A percentile compares a stretch with the other conserved stretches of the same genome.
Conservation (phyloP, 164 flowering plant genomes). For the Vitis riparia region DNA sequence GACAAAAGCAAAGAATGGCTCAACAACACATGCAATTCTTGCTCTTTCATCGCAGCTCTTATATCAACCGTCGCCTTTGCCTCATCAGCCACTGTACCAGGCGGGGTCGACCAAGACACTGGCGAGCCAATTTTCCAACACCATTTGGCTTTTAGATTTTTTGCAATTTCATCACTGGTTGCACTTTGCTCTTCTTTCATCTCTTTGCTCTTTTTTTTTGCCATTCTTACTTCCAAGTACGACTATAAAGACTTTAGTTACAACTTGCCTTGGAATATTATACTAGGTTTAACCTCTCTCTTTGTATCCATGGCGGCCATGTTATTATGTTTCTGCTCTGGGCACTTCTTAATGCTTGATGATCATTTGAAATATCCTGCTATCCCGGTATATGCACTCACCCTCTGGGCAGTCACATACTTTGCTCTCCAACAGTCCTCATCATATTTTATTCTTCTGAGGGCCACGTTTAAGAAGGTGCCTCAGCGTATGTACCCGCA, state of each 20-base stretch:
- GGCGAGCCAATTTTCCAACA: constrained; percentile 10
- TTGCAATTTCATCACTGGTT: constrained; percentile 18
- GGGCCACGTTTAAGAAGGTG: too few species aligned
- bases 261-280: constrained; percentile 17
- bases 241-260: constrained; percentile 16
- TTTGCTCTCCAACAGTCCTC: too few species aligned
- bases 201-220: constrained; percentile 17
- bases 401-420: too few species aligned
- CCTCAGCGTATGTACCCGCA: too few species aligned
- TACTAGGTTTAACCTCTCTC: constrained; percentile 24
- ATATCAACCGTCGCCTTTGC: constrained; percentile 30
- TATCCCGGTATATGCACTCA: too few species aligned
- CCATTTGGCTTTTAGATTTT: constrained; percentile 14
- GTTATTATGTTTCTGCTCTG: too few species aligned
- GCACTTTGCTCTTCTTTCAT: constrained; percentile 30
- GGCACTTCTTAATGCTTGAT: too few species aligned
- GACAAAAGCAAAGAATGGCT: constrained; percentile 17
- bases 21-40: constrained; percentile 17
- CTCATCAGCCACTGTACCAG: constrained; percentile 19
- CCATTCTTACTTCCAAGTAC: constrained; percentile 25
- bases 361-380: too few species aligned
- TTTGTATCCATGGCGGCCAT: constrained; percentile 9
- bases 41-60: constrained; percentile 25
- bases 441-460: too few species aligned
- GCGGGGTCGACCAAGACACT: constrained; percentile 2